phyloP scores from a whole-genome alignment of 106 monocot genomes.

The Platanthera guangdongensis region DNA sequence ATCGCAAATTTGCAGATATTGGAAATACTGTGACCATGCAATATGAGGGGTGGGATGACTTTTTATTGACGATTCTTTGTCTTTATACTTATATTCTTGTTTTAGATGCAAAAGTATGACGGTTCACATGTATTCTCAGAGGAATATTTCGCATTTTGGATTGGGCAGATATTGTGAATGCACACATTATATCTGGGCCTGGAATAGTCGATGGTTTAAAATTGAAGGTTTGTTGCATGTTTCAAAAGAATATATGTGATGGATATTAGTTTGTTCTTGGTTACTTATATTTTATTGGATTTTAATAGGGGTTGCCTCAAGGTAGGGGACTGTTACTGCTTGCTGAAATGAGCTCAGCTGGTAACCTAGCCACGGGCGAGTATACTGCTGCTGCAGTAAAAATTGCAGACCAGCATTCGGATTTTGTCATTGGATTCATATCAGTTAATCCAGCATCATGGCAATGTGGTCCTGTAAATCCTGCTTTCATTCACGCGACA shows the following conservation, averaged over 20 bases:
- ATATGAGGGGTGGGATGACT: constrained; percentile 87
- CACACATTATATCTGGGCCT: constrained; percentile 92
- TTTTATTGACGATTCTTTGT: background rate
- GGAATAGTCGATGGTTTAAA: constrained; percentile 97
- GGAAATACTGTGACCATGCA: constrained; percentile 99
- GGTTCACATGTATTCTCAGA: constrained; percentile 25
- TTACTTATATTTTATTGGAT: constrained; percentile 5
- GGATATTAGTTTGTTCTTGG: background rate
- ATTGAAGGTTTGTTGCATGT: constrained; percentile 53
- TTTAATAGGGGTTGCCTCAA: constrained; percentile 59
- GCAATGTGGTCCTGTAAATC: constrained; percentile 48
- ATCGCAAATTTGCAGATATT: constrained; percentile 98
- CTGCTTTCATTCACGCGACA: constrained; percentile 84
- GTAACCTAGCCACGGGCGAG: constrained; percentile 84
- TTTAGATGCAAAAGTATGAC: background rate
- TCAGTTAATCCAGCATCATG: constrained; percentile 96
- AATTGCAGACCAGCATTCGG: constrained; percentile 91
- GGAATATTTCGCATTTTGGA: constrained; percentile 93
- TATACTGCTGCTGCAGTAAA: constrained; percentile 95
- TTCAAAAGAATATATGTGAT: background rate
- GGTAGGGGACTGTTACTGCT: constrained; percentile 76
- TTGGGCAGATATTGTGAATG: constrained; percentile 98
- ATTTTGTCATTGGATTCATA: constrained; percentile 98
- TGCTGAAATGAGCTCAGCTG: constrained; percentile 96
- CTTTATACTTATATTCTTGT: background rate